Evolutionary conservation across 2,329 filamentous ascomycete species (phyloP).

Genomic region (Helotiales sp.): DNA sequence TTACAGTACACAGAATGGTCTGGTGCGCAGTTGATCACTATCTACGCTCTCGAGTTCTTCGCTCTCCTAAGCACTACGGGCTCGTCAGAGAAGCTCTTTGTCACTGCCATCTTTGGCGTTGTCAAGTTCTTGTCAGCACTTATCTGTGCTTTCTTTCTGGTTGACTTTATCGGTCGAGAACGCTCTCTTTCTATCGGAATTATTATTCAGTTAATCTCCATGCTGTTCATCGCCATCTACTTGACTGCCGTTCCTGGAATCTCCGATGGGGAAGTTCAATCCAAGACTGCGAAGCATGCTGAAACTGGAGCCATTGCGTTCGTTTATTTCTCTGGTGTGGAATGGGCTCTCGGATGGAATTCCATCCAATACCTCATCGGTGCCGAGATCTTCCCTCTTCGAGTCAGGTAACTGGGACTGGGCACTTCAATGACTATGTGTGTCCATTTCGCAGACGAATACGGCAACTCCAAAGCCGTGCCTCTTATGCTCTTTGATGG

Average conservation of each 20-base stretch:
- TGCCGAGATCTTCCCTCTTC: conserved; percentile 76
- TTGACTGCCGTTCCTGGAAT: conserved; percentile 65
- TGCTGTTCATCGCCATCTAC: conserved; percentile 68
- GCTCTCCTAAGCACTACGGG: conserved; percentile 72
- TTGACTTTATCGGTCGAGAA: conserved; percentile 80
- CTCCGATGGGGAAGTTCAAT: conserved; percentile 54
- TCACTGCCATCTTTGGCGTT: conserved; percentile 77
- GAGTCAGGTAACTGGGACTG: conserved; percentile 72
- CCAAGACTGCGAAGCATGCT: conserved; percentile 54
- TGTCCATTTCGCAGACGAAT: conserved; percentile 80
- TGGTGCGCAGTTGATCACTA: conserved; percentile 74
- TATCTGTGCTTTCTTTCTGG: conserved; percentile 76
- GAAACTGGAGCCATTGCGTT: conserved; percentile 73
- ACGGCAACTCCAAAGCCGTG: conserved; percentile 76
- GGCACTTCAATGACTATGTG: conserved; percentile 77
- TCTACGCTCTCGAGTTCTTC: conserved; percentile 78
- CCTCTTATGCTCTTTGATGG: conserved; percentile 71
- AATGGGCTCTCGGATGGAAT: conserved; percentile 77
- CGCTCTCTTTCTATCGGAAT: conserved; percentile 66
- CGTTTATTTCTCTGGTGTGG: conserved; percentile 72
- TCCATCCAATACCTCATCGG: conserved; percentile 80
- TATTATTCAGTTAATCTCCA: conserved; percentile 61
- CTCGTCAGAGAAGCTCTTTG: conserved; percentile 70
- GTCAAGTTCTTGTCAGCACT: conserved; percentile 73
- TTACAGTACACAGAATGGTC: conserved; percentile 59